Conservation (phyloP, 306 rosid species). For the Echinosophora koreensis region DNA sequence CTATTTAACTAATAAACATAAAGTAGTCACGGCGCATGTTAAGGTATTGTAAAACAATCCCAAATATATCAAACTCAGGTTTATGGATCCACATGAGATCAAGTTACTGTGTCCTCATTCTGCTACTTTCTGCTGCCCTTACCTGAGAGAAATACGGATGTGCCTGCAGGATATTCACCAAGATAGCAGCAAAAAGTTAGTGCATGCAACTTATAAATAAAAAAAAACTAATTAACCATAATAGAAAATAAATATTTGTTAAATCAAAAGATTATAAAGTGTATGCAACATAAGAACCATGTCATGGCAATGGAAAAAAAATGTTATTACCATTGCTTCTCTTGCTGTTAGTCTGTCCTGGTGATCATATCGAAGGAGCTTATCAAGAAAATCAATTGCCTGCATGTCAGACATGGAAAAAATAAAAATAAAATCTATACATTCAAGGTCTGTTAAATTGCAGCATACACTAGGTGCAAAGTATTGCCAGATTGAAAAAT, state of each 20-base stretch:
- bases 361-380: conserved; percentile 90
- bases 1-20: conserved; percentile 27
- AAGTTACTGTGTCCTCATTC: conserved; percentile 71
- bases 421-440: conserved; percentile 19
- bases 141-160: conserved; percentile 89
- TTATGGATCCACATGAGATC: conserved; percentile 31
- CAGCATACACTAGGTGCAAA: neutral
- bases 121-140: conserved; percentile 90
- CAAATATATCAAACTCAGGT: conserved; percentile 47
- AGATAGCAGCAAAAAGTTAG: conserved; percentile 20
- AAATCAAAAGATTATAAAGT: neutral
- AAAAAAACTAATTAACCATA: neutral
- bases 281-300: neutral
- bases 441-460: neutral
- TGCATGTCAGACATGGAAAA: conserved; percentile 45
- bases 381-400: conserved; percentile 96
- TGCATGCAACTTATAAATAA: neutral
- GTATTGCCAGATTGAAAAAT: conserved; percentile 1
- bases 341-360: conserved; percentile 94
- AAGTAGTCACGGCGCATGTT: conserved; percentile 12
- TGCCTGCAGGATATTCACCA: conserved; percentile 54
- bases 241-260: neutral
- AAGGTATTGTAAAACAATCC: conserved; percentile 54
- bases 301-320: neutral
- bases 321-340: conserved; percentile 82